Conservation (phyloP, 495 filamentous ascomycete species). For the Talaromyces ruber region DNA sequence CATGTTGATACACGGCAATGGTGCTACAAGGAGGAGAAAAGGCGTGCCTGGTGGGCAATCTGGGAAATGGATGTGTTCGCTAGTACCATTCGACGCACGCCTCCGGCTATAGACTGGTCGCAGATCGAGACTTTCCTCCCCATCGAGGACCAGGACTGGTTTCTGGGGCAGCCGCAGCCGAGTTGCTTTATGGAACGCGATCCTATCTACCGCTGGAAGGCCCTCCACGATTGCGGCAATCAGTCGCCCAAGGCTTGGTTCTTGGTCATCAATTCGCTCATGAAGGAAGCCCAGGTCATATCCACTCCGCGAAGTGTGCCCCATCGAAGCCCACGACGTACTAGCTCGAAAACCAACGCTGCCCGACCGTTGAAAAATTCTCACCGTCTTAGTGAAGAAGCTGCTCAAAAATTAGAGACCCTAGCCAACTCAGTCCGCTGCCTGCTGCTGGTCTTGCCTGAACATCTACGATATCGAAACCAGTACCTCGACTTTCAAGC, state of each 20-base stretch:
- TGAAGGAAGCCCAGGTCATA: not conserved
- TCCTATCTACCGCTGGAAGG: constrained; percentile 18
- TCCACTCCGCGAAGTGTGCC: not conserved
- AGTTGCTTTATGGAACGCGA: constrained; percentile 21
- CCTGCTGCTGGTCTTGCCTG: not conserved
- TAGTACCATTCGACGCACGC: constrained; percentile 20
- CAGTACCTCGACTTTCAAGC: not conserved
- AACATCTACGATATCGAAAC: not conserved
- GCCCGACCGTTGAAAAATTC: too few species aligned
- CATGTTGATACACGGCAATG: not conserved
- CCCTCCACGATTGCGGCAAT: constrained; percentile 20
- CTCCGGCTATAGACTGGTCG: constrained; percentile 22
- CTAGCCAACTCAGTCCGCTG: not conserved
- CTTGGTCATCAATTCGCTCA: constrained; percentile 12
- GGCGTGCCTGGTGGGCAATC: constrained; percentile 27
- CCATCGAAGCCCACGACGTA: not conserved
- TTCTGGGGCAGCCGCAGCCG: constrained; percentile 9
- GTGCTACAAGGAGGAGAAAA: constrained; percentile 2
- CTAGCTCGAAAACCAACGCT: too few species aligned
- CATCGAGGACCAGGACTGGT: constrained; percentile 22
- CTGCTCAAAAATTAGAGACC: not conserved
- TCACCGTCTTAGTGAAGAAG: not conserved
- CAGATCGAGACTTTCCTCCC: constrained; percentile 2
- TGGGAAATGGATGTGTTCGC: constrained; percentile 34
- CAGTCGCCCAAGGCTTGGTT: constrained; percentile 27